Evolutionary conservation across 2,329 filamentous ascomycete species (phyloP), one percentile per base, ranked within the genome.

Genomic region (Neoarthrinium moseri): DNA sequence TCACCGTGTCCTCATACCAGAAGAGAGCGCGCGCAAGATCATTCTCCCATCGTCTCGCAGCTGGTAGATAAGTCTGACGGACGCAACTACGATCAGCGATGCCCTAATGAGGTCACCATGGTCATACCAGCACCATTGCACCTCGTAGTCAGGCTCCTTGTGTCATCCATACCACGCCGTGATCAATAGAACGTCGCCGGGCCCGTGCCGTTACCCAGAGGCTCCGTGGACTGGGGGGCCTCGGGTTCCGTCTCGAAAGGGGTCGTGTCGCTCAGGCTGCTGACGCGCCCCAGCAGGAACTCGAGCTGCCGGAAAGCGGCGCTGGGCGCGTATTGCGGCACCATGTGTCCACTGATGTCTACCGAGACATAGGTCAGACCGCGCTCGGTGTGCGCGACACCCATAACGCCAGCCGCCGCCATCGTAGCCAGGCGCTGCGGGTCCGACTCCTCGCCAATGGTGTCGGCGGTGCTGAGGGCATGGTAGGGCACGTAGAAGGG

Each of bases 221-320:
- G 11, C 11, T 35, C 43, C 3, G 52, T 41, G 10, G 58, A 55
- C 51, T 64, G 61, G 2, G 58, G 55, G 37, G 56, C 51, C 30
- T 48, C 35, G 12, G 51, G 46, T 30, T 61, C 58, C 43, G 44
- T 59, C 22, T 56, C 48, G 48, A 64, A 64, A 3, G 61, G 45
- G 45, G 48, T 35, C 8, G 58, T 56, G 5, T 55, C 57, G 46
- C 53, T 60, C 32, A 64, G 38, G 40, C 51, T 53, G 5, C 78
- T 68, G 8, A 91, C 81, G 30, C 87, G 71, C 1, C 89, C 89
- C 2, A 95, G 72, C 55, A 94, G 62, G 56, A 87, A 86, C 71
- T 94, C 88, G 17, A 94, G 62, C 47, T 89, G 84, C 26, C 88
- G 72, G 60, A 87, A 89, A 0, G 84, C 77, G 0, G 83, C 84